Base-by-base conservation (phyloP, 148 eudicot genomes). In the Tetragonia tetragonoides region DNA sequence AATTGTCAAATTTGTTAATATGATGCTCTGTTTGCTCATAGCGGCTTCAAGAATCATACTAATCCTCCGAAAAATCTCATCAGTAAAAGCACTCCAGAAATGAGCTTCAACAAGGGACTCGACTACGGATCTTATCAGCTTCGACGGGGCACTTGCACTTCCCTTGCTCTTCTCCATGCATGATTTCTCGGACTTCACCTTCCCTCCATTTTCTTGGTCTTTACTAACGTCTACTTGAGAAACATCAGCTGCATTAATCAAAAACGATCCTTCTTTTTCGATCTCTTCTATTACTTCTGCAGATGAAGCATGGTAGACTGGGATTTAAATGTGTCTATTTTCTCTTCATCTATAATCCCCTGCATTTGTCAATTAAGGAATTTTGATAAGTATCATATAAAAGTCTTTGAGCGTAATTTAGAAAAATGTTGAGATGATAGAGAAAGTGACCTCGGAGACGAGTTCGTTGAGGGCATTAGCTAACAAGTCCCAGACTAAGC, bases 331-430 rank as follows among this genome's bases (percentile, higher is more conserved):
- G 75, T 4, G 7, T 54, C 75, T 17, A 73, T 0, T n/a, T 57
- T 73, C 65, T 73, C 65, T 57, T 56, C 10, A 37, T 56, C 75
- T 16, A 57, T 20, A 2, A 73, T 9, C 15, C 75, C 65, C 75
- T 73, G 21, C 4, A 71, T 1, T 21, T 70, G 0, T 21, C n/a
- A n/a, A n/a, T n/a, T n/a, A n/a, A n/a, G n/a, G n/a, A n/a, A n/a
- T n/a, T n/a, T n/a, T n/a, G n/a, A n/a, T n/a, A n/a, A n/a, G n/a
- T n/a, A n/a, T n/a, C n/a, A n/a, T n/a, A n/a, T n/a, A n/a, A n/a
- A n/a, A n/a, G n/a, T n/a, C n/a, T n/a, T n/a, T n/a, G n/a, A n/a
- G n/a, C n/a, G n/a, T n/a, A n/a, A n/a, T n/a, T n/a, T n/a, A n/a
- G n/a, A n/a, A n/a, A n/a, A n/a, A n/a, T n/a, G n/a, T n/a, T n/a